phyloP scores from a whole-genome alignment of 2,329 filamentous ascomycete genomes.

The Pyrenophora tritici-repentis region DNA sequence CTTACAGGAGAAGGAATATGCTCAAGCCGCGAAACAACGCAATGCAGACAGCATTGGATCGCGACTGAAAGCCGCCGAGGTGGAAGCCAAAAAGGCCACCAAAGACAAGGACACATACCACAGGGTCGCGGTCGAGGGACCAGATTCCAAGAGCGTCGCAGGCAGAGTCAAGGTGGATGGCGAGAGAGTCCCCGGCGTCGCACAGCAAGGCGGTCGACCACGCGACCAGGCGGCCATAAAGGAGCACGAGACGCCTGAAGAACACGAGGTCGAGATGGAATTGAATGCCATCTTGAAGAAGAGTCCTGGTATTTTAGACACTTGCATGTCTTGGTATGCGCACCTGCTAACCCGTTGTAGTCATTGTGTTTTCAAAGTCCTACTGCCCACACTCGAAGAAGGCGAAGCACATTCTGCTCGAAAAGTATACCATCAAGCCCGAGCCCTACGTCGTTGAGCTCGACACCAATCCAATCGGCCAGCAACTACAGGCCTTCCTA shows the following conservation, averaged over 20 bases:
- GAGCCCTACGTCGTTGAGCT: constrained; percentile 88
- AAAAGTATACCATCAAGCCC: constrained; percentile 82
- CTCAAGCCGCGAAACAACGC: constrained; percentile 52
- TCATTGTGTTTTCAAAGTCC: constrained; percentile 94
- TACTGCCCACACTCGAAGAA: constrained; percentile 87
- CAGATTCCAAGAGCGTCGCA: constrained; percentile 56
- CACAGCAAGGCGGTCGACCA: constrained; percentile 51
- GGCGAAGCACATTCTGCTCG: constrained; percentile 83
- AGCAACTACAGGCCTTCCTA: constrained; percentile 72
- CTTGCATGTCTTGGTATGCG: neutral
- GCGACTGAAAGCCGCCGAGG: constrained; percentile 70
- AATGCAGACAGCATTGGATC: constrained; percentile 61
- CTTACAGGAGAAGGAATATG: constrained; percentile 46
- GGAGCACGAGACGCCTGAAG: constrained; percentile 60
- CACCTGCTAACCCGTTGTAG: constrained; percentile 52
- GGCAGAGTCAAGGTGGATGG: constrained; percentile 58
- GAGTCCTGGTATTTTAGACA: constrained; percentile 68
- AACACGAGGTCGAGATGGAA: constrained; percentile 70
- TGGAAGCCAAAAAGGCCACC: constrained; percentile 69
- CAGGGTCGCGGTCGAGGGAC: constrained; percentile 41
- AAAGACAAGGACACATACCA: constrained; percentile 66
- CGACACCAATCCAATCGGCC: constrained; percentile 77
- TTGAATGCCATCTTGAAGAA: constrained; percentile 81
- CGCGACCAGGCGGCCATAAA: constrained; percentile 48
- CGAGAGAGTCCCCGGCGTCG: constrained; percentile 49